phyloP scores from a whole-genome alignment of 2,329 filamentous ascomycete genomes.

The Penicillium sp. region DNA sequence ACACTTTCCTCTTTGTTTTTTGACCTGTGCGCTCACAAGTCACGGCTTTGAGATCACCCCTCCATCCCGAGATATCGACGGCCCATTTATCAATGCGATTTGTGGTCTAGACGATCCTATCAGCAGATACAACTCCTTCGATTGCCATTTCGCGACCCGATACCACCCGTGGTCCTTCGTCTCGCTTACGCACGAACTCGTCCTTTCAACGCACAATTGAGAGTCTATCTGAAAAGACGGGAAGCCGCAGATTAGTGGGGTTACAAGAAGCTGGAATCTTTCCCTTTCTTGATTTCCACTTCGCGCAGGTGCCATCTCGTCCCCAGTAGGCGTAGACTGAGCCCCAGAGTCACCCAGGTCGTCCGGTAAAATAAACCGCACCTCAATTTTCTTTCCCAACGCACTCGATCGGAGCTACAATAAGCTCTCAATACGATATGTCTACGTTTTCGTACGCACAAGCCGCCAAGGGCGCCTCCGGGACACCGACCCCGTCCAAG shows the following conservation, averaged over 20 bases:
- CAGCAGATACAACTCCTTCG: conserved; percentile 1
- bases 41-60: conserved; percentile 9
- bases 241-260: conserved; percentile 24
- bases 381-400: conserved; percentile 2
- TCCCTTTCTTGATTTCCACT: conserved; percentile 18
- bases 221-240: conserved; percentile 19
- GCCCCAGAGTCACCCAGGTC: conserved; percentile 19
- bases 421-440: conserved; percentile 40
- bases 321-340: conserved; percentile 16
- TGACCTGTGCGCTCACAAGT: conserved; percentile 11
- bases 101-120: conserved; percentile 17
- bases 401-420: conserved; percentile 21
- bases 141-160: conserved; percentile 3
- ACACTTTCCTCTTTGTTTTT: conserved; percentile 2
- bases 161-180: conserved; percentile 2
- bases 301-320: conserved; percentile 22
- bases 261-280: conserved; percentile 24
- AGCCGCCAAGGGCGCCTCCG: conserved; percentile 72
- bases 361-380: conserved; percentile 20
- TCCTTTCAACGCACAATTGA: conserved; percentile 8
- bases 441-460: conserved; percentile 85
- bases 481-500: conserved; percentile 41
- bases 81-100: conserved; percentile 21
- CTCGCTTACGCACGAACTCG: neutral
- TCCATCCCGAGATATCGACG: conserved; percentile 4